Evolutionary conservation across 2,329 filamentous ascomycete genomes (phyloP).

Genomic region (Paracamarosporium sp.): DNA sequence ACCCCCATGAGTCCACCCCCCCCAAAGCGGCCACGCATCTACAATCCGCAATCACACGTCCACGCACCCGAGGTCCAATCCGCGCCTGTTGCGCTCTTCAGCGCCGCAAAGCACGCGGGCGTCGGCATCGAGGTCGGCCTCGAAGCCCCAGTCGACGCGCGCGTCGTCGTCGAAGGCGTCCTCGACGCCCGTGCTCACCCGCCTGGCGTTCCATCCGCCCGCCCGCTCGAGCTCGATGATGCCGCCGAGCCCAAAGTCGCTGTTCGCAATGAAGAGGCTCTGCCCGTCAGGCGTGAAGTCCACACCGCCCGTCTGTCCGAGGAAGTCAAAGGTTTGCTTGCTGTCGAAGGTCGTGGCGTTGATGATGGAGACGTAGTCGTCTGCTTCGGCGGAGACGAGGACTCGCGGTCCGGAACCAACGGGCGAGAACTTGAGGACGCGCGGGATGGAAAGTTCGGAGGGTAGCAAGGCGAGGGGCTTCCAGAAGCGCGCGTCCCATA

Average conservation of each 20-base stretch:
- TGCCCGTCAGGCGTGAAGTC: conserved; percentile 71
- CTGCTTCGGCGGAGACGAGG: conserved; percentile 76
- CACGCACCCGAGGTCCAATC: conserved; percentile 31
- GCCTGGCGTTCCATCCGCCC: conserved; percentile 9
- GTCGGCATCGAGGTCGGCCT: conserved; percentile 24
- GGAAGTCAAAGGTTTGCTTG: conserved; percentile 76
- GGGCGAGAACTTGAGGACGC: conserved; percentile 75
- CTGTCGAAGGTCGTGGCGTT: conserved; percentile 68
- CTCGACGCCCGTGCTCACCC: conserved; percentile 7
- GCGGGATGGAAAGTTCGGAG: conserved; percentile 71
- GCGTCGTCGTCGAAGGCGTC: conserved; percentile 14
- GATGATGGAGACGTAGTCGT: conserved; percentile 75
- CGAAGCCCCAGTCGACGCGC: conserved; percentile 31
- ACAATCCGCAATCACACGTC: conserved; percentile 37
- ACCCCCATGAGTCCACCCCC: neutral
- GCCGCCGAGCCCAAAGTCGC: conserved; percentile 70
- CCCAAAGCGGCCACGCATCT: conserved; percentile 26
- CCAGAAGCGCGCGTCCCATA: conserved; percentile 80
- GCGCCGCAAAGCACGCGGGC: conserved; percentile 14
- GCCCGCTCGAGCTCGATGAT: conserved; percentile 66
- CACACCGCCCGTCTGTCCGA: conserved; percentile 76
- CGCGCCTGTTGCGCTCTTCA: conserved; percentile 27
- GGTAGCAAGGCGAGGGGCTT: conserved; percentile 62
- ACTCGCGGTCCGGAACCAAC: conserved; percentile 70
- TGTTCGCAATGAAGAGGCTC: conserved; percentile 72